Evolutionary conservation across 495 filamentous ascomycete species (phyloP).

Genomic region (Xylaria venustula): DNA sequence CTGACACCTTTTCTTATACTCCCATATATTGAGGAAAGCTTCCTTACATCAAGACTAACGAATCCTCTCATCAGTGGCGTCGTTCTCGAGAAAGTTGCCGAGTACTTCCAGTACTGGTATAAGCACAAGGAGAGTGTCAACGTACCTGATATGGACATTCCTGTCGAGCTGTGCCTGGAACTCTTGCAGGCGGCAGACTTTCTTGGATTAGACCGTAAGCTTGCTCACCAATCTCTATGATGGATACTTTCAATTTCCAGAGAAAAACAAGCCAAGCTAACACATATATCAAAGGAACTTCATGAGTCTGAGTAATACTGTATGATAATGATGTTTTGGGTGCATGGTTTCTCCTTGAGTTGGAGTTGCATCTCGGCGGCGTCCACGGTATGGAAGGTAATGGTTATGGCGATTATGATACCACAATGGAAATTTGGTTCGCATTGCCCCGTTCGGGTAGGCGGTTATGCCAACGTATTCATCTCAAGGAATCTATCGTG

Average conservation of each 20-base stretch:
- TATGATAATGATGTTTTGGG: too few species aligned
- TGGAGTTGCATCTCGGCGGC: background rate
- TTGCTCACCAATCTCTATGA: background rate
- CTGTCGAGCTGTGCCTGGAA: slow-evolving; percentile 73
- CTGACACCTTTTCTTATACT: slow-evolving; percentile 37
- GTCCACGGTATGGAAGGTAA: background rate
- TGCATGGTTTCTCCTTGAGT: too few species aligned
- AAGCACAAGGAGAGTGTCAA: slow-evolving; percentile 72
- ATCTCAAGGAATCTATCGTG: background rate
- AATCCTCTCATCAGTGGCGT: slow-evolving; percentile 55
- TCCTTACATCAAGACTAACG: slow-evolving; percentile 7
- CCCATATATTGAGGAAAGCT: background rate
- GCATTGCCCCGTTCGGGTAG: background rate
- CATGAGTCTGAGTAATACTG: background rate
- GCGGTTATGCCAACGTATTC: background rate
- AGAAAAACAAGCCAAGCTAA: too few species aligned
- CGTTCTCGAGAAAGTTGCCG: slow-evolving; percentile 85
- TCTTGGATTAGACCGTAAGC: slow-evolving; percentile 43
- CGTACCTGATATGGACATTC: slow-evolving; percentile 87
- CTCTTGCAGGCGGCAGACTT: slow-evolving; percentile 82
- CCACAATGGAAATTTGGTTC: background rate
- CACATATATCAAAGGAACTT: background rate
- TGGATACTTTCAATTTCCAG: background rate
- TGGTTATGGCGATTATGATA: background rate
- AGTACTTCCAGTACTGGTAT: slow-evolving; percentile 89